phyloP scores from a whole-genome alignment of 139 green algal genomes.

The Klebsormidium nitens region DNA sequence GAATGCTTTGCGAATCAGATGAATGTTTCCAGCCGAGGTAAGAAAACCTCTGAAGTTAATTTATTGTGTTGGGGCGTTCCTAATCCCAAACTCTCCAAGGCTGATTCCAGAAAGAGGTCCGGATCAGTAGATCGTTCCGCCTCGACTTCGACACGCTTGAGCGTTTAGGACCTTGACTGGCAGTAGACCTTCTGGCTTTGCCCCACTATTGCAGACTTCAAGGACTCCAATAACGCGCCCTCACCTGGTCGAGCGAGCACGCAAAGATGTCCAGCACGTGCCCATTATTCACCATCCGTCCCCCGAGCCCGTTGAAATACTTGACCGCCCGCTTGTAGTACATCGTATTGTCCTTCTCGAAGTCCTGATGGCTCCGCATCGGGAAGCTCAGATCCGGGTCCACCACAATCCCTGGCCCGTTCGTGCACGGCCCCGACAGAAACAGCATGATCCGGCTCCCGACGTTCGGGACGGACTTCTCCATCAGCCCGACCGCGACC shows the following conservation, averaged over 20 bases:
- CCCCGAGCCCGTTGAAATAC: constrained; percentile 46
- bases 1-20: too few relatives aligned
- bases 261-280: constrained; percentile 55
- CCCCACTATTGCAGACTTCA: too few relatives aligned
- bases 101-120: too few relatives aligned
- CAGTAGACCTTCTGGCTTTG: neutral
- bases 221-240: too few relatives aligned
- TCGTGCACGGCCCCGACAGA: constrained; percentile 45
- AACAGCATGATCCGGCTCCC: constrained; percentile 50
- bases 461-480: constrained; percentile 8
- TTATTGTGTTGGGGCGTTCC: too few relatives aligned
- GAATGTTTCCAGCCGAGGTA: too few relatives aligned
- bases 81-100: too few relatives aligned
- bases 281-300: constrained; percentile 29
- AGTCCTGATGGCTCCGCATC: constrained; percentile 47
- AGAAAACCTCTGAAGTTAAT: too few relatives aligned
- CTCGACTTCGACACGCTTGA: too few relatives aligned
- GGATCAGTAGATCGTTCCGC: too few relatives aligned
- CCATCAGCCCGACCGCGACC: constrained; percentile 46
- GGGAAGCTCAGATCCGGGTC: constrained; percentile 33
- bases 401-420: constrained; percentile 48
- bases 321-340: constrained; percentile 31
- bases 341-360: constrained; percentile 40
- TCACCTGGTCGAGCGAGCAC: constrained; percentile 59
- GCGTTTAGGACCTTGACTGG: too few relatives aligned